A percentile compares a stretch with the other conserved stretches of the same genome.
Conservation (phyloP, 208 protist genomes). For the Porcisia hertigi region DNA sequence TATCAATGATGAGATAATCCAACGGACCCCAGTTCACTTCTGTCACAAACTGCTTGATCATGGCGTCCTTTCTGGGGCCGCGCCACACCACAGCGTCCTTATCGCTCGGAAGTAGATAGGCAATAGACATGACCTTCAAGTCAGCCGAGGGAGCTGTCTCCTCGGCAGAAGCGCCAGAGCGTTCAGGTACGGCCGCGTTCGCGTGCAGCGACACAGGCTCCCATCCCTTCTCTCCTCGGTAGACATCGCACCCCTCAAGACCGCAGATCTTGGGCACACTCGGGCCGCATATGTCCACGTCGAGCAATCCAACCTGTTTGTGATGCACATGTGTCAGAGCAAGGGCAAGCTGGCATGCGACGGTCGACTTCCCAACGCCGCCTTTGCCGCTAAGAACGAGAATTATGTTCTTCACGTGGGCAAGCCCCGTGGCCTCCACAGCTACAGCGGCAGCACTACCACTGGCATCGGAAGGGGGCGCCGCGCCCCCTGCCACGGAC, state of each 20-base stretch:
- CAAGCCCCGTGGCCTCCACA: slow-evolving; percentile 19
- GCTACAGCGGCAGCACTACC: neutral
- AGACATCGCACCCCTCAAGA: slow-evolving; percentile 90
- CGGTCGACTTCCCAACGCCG: slow-evolving; percentile 98
- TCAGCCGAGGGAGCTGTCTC: slow-evolving; percentile 11
- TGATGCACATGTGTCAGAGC: slow-evolving; percentile 71
- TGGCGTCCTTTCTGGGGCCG: slow-evolving; percentile 90
- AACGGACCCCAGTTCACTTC: slow-evolving; percentile 89
- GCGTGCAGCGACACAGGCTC: slow-evolving; percentile 61
- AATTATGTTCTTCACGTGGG: slow-evolving; percentile 95
- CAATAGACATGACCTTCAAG: slow-evolving; percentile 97
- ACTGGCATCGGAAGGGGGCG: neutral
- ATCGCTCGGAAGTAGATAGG: slow-evolving; percentile 95
- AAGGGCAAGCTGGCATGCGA: slow-evolving; percentile 97
- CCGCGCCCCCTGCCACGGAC: neutral
- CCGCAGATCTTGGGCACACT: slow-evolving; percentile 97
- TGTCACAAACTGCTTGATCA: slow-evolving; percentile 93
- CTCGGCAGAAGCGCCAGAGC: neutral
- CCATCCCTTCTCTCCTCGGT: slow-evolving; percentile 82
- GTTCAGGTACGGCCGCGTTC: slow-evolving; percentile 4
- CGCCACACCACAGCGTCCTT: slow-evolving; percentile 99
- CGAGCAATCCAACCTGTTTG: slow-evolving; percentile 89
- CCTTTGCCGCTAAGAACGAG: slow-evolving; percentile 99
- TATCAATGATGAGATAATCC: slow-evolving; percentile 94
- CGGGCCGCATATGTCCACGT: slow-evolving; percentile 95